Evolutionary conservation across 176 grass and related monocot species (phyloP), one percentile per base, ranked within the genome.

Genomic region (Poa annua): DNA sequence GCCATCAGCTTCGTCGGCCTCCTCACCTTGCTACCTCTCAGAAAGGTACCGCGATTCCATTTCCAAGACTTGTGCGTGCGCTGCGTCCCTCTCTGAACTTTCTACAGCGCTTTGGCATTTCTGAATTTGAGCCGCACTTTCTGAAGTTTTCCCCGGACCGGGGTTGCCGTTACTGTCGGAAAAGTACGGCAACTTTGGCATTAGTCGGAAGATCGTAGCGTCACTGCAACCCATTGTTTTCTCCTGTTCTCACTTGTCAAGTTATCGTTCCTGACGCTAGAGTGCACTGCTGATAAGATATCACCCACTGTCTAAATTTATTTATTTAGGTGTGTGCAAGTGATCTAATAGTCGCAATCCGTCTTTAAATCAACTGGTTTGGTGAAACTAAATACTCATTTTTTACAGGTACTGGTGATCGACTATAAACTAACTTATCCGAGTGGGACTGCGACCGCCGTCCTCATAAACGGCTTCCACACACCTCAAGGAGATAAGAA

Each of bases 391-490:
- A 45, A 57, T 17, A 50, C 11, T 83, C 11, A 29, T 15, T 64
- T 78, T 76, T n/a, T n/a, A n/a, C 91, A 99, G 96, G 89, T 94
- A 3, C 90, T 99, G 65, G 94, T 99, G 32, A 86, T 99, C 65
- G 96, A 96, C 73, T 99, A 99, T 55, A 96, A 96, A 49, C 85
- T 99, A 47, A 88, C 93, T 4, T 99, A 99, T 92, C 96, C 96
- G 81, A 96, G 96, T 75, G 96, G 96, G 71, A 96, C 91, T 38
- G 96, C 96, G 20, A 94, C 96, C 17, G 96, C 96, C 76, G 89
- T 99, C 6, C 96, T 99, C 52, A 95, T 99, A 80, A 99, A 99
- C 79, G 92, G 92, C 9, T 99, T 99, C 63, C 96, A 99, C 81
- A 99, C 93, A 17, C 85, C 93, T 68, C 88, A 89, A 78, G 96